Base-by-base conservation (phyloP, 768 basidiomycete species). In the Russula abietina region DNA sequence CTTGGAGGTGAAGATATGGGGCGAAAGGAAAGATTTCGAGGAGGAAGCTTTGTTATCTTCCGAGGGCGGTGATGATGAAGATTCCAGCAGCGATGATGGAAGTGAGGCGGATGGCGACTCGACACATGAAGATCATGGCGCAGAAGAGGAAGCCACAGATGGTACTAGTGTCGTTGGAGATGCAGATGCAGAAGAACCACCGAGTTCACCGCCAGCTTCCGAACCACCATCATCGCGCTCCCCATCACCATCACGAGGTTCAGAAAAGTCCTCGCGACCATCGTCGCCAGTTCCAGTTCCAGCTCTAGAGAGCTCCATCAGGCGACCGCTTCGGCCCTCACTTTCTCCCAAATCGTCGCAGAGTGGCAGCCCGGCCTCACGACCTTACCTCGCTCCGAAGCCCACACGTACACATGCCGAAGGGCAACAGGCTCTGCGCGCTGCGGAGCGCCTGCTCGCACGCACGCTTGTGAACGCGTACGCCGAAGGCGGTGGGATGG, bases 1-100 rank as follows among this genome's bases (percentile, higher is more conserved):
- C 0, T 70, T 91, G 9, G 83, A 87, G 60, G 76, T 77, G 19
- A 83, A 74, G 62, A 49, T 65, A 28, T 73, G 70, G 71, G 73
- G 71, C 0, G 60, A 60, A 12, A 50, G 70, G 12, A 64, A 64
- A 12, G 67, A 67, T 2, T 30, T n/a, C 12, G 50, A 58, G n/a
- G 33, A 58, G 11, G 41, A 22, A 14, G 26, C 19, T 11, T 39
- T n/a, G 24, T 17, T 33, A 55, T 12, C 24, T 16, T 63, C 46
- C 11, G 28, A 30, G 24, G 19, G 57, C 61, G 65, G 68, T 2
- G 66, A 61, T 11, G 22, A 68, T 9, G 53, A 65, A 17, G 53
- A 55, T 10, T 59, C 64, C 30, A 65, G 68, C 36, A 66, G 64
- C 22, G 60, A 59, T 9, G 49, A 45, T 22, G 50, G 26, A 2